Evolutionary conservation across 2,329 filamentous ascomycete species (phyloP), one percentile per base, ranked within the genome.

Genomic region (Cryphonectria carpinicola): DNA sequence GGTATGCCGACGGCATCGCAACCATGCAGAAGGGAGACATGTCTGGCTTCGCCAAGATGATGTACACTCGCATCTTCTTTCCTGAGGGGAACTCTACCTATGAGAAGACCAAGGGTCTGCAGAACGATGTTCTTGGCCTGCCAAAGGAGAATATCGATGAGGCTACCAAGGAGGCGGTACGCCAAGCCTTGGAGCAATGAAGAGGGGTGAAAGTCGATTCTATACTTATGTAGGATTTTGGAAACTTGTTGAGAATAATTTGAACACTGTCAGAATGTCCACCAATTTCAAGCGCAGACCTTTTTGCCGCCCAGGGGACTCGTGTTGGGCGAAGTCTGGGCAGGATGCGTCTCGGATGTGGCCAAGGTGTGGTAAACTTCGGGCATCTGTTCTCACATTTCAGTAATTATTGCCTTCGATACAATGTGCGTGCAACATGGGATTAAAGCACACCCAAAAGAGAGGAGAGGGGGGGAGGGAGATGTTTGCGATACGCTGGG

Each of bases 101-200:
- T 69, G 80, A 77, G 49, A 82, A 80, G 62, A 79, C 79, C 49
- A 63, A 67, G 19, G 78, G 77, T 4, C 72, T 83, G 22, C 80
- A 82, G 3, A 92, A 92, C 72, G 82, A 84, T 19, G 74, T 81
- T 6, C 78, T 93, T n/a, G 87, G 83, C 0, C 78, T 92, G 75
- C 84, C 86, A 0, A 79, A 85, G 72, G 90, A 92, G 77, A 83
- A 85, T 60, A 73, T 92, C 62, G 89, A 92, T 74, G 84, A 86
- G 71, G 80, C 81, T 35, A 92, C 86, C 0, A 83, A 80, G 76
- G 67, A 60, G 60, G 69, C 66, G 5, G 66, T 72, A 6, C 43
- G 66, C 13, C 17, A 62, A 39, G 65, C 35, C 32, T 37, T 70
- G 65, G 41, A 39, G 17, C 62, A 46, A 56, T 56, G 25, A 32